phyloP scores from a whole-genome alignment of 345 rosid species.

The Acer yangbiense region DNA sequence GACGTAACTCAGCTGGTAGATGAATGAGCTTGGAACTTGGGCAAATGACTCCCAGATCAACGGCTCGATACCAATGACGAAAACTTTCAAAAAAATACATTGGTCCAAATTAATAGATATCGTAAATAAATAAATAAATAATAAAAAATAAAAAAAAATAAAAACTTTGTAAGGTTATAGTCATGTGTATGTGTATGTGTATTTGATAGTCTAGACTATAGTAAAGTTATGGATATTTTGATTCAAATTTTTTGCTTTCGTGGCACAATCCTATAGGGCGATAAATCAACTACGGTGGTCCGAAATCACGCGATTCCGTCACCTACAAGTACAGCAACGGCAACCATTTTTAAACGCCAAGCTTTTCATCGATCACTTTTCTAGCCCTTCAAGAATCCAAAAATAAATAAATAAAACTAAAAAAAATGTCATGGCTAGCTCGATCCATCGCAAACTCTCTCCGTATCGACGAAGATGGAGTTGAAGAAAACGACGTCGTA shows the following conservation, averaged over 20 bases:
- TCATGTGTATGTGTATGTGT: no score
- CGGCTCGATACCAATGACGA: no score
- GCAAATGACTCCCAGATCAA: no score
- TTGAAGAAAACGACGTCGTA: slow-evolving; percentile 36
- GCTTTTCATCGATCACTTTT: slow-evolving; percentile 22
- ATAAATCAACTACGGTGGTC: neutral
- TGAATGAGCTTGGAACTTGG: no score
- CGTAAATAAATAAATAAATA: no score
- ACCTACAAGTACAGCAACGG: neutral
- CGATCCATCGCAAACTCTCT: slow-evolving; percentile 82
- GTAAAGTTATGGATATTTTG: no score
- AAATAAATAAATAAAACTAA: neutral
- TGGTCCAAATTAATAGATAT: no score
- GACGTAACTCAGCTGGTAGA: no score
- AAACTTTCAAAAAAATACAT: no score
- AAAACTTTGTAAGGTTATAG: no score
- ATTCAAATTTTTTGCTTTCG: slow-evolving; percentile 9
- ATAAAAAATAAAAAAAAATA: no score
- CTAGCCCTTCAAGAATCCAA: slow-evolving; percentile 22
- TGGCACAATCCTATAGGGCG: slow-evolving; percentile 10
- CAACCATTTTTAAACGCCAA: slow-evolving; percentile 19
- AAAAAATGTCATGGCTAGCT: slow-evolving; percentile 79
- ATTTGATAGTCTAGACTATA: no score
- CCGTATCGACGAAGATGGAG: slow-evolving; percentile 60
- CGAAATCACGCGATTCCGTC: slow-evolving; percentile 19